These are phyloP conservation scores for Coemansia sp. DNA, from an alignment of 192 early-diverging fungal genomes.

Conservation along the genomic window DNA sequence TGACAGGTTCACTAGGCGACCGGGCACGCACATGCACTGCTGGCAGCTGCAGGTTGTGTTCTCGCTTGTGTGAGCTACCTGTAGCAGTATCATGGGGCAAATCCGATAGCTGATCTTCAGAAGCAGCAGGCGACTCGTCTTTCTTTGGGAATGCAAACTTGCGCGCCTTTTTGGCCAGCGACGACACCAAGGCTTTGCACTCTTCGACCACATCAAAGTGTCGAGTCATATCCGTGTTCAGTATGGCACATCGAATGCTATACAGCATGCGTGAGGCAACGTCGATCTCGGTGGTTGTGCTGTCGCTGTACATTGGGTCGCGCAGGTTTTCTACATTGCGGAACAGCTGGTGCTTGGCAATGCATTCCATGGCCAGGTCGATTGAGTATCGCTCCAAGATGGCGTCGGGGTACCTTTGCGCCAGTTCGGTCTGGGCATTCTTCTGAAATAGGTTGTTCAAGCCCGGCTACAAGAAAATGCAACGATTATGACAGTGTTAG, in stretches of 20 bases:
- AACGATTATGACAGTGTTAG: no score
- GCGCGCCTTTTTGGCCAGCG: slow-evolving; percentile 44
- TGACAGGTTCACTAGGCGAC: slow-evolving; percentile 39
- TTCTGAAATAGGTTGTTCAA: slow-evolving; percentile 90
- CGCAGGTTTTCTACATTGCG: slow-evolving; percentile 55
- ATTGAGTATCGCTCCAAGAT: slow-evolving; percentile 87
- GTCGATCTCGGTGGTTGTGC: slow-evolving; percentile 48
- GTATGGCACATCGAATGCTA: slow-evolving; percentile 61
- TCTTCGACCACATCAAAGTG: slow-evolving; percentile 73
- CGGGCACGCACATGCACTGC: slow-evolving; percentile 2
- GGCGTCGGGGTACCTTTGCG: slow-evolving; percentile 73
- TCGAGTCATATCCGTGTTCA: slow-evolving; percentile 88
- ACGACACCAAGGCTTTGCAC: slow-evolving; percentile 47
- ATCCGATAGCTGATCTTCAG: no score
- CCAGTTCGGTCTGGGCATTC: slow-evolving; percentile 76
- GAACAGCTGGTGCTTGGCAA: slow-evolving; percentile 72
- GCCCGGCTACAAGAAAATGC: slow-evolving; percentile 62
- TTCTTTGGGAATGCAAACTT: slow-evolving; percentile 10
- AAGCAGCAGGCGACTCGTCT: no score
- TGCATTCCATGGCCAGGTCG: slow-evolving; percentile 69
- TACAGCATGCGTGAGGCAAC: slow-evolving; percentile 47
- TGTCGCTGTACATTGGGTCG: slow-evolving; percentile 51
- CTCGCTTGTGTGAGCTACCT: no score
- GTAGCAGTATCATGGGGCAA: no score
- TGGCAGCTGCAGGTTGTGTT: background rate